Base-by-base conservation (phyloP, 805 yeast genomes). In the Starmerella bombicola region DNA sequence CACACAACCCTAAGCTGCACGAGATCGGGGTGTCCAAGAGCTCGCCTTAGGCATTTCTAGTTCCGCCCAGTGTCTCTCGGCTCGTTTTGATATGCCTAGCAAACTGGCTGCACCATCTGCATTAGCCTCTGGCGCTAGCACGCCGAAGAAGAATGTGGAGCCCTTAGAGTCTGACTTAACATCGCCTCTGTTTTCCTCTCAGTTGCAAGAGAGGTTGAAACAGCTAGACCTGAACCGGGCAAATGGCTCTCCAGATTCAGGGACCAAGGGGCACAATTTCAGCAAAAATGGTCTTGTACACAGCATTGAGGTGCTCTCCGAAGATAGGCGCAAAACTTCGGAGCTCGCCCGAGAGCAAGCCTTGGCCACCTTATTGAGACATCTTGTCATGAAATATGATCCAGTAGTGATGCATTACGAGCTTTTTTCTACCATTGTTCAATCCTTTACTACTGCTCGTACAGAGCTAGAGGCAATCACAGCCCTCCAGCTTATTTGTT, bases 281-380 rank as follows among this genome's bases (percentile, higher is more conserved):
- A 18, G 35, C 37, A 24, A 29, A 13, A 48, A 47, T 38, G 38
- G 49, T 16, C 41, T 47, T 26, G 45, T 47, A 10, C 48, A 47
- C 32, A 43, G 51, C 19, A 50, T 55, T 3, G 61, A 58, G 38
- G 42, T 54, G 20, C 48, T 59, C 12, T 39, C 49, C 10, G 39
- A 49, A 15, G 62, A 59, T 37, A 38, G 62, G 13, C 48, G 59
- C 30, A 54, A 50, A 32, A 52, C 58, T 8, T 50, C 60, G 5
- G 47, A 52, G 10, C 55, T 51, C 32, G 59, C 56, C 3, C 43
- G 63, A 3, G 63, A 60, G 41, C 48, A 55, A 40, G 61, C 64
- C 5, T 43, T 59, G 41, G 48, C 45, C 17, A 43, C 46, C 13
- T 48, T 58, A 6, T 43, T 59, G 21, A 37, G 51, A 1, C 49